Evolutionary conservation across 768 basidiomycete species (phyloP), one percentile per base, ranked within the genome.

Genomic region (Dictyophora rubrovolvata): DNA sequence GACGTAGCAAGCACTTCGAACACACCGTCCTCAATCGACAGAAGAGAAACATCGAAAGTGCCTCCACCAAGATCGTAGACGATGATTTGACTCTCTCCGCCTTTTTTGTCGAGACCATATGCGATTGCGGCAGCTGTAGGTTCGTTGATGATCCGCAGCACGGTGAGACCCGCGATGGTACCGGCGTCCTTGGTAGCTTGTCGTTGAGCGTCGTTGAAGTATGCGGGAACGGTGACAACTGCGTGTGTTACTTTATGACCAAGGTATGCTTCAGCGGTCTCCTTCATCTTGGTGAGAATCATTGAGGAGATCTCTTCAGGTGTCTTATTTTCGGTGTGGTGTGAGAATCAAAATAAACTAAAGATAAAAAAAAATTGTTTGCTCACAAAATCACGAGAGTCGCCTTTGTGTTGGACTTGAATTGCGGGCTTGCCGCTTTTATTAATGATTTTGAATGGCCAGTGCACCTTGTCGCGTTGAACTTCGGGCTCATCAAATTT

Each of bases 201-300:
- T 69, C 94, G 91, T 75, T 97, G 95, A 68, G 94, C 93, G 76
- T 96, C 94, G 72, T 98, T 97, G 85, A 95, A 96, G 81, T 94
- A 77, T 54, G 75, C 74, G 55, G 75, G 75, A 61, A 76, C 75
- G 63, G 76, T 77, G 65, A 77, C 74, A 62, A 72, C 71, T 56
- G 77, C 77, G 70, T 77, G 71, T 49, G 69, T 74, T 67, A 78
- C 73, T 64, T 71, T 72, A 66, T 72, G 70, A 49, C 76, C 77
- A 64, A 78, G 73, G 71, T 77, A 78, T 20, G 76, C 74, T 69
- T 78, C 77, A 46, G 77, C 76, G 56, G 76, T 77, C 70, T 77
- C 77, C 70, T 75, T 75, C 77, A 78, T 78, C 72, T 78, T 78
- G 69, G 71, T 69, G 60, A 78, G 68, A 56, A 78, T 70, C 77